Percentiles rank a stretch among this genome's conserved stretches.
These are phyloP conservation scores for Atkinsonella hypoxylon DNA, from an alignment of 2,329 filamentous ascomycete genomes.

Conservation along the genomic window DNA sequence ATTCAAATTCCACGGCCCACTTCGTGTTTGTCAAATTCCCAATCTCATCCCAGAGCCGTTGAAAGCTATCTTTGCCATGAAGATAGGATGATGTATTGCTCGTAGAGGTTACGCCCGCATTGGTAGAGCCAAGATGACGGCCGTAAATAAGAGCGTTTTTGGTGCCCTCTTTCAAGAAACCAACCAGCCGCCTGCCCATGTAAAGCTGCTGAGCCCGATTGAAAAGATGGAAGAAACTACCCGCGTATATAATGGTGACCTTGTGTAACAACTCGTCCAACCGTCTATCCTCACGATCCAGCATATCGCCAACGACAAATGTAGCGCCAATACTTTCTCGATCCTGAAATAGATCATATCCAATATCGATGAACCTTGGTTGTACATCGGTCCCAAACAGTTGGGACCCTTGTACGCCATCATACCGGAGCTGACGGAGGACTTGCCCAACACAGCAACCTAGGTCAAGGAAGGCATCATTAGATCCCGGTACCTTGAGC, in stretches of 20 bases:
- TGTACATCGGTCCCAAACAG: conserved; percentile 40
- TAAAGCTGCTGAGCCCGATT: conserved; percentile 33
- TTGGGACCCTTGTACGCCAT: conserved; percentile 35
- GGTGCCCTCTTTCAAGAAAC: conserved; percentile 32
- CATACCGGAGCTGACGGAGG: conserved; percentile 35
- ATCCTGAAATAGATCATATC: conserved; percentile 54
- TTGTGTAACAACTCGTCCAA: conserved; percentile 24
- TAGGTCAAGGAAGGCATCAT: conserved; percentile 33
- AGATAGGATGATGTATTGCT: conserved; percentile 25
- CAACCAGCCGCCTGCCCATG: conserved; percentile 31
- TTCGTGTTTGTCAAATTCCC: conserved; percentile 33
- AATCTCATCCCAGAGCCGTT: conserved; percentile 41
- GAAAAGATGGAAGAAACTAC: conserved; percentile 39
- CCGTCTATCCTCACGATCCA: conserved; percentile 26
- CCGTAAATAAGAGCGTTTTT: conserved; percentile 37
- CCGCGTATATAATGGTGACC: conserved; percentile 36
- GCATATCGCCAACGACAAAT: conserved; percentile 40
- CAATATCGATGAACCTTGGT: conserved; percentile 40
- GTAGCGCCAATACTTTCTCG: conserved; percentile 30
- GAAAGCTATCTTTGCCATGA: conserved; percentile 38
- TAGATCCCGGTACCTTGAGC: conserved; percentile 25
- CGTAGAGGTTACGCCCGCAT: conserved; percentile 12
- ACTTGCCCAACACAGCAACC: conserved; percentile 40
- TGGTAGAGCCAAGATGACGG: conserved; percentile 32
- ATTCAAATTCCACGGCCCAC: conserved; percentile 35